phyloP scores from a whole-genome alignment of 2,329 filamentous ascomycete genomes.

The Huntiella savannae region DNA sequence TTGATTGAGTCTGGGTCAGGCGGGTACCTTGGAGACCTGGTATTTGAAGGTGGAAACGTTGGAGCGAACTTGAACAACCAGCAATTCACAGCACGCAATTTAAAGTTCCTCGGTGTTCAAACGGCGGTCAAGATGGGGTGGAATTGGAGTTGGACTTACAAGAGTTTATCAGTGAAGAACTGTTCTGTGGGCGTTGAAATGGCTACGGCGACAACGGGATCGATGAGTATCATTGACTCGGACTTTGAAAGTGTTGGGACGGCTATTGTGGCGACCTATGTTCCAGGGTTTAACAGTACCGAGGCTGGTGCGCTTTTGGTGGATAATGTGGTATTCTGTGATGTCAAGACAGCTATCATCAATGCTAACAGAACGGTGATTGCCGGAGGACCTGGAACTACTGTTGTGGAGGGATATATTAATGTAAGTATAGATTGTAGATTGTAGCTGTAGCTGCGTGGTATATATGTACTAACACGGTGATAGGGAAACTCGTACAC shows the following conservation, averaged over 20 bases:
- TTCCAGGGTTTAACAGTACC: conserved; percentile 39
- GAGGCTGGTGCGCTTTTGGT: conserved; percentile 25
- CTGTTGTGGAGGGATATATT: conserved; percentile 16
- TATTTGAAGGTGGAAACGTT: conserved; percentile 49
- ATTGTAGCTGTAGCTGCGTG: neutral
- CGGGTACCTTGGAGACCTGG: conserved; percentile 48
- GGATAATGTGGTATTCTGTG: conserved; percentile 27
- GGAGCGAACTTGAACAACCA: conserved; percentile 42
- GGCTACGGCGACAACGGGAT: conserved; percentile 46
- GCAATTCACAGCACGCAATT: conserved; percentile 52
- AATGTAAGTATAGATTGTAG: conserved; percentile 9
- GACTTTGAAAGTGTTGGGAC: conserved; percentile 27
- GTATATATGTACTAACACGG: neutral
- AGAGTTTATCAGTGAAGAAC: conserved; percentile 42
- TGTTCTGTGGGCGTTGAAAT: conserved; percentile 50
- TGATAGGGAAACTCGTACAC: conserved; percentile 47
- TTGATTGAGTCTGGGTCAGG: conserved; percentile 46
- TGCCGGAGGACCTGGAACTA: neutral
- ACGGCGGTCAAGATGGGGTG: conserved; percentile 54
- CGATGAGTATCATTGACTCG: conserved; percentile 57
- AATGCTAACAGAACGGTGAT: conserved; percentile 27
- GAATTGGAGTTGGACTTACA: conserved; percentile 63
- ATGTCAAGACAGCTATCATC: conserved; percentile 17
- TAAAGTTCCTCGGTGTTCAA: conserved; percentile 44
- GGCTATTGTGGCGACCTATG: conserved; percentile 5